Base-by-base conservation (phyloP, 1,284 basidiomycete genomes). In the Malassezia pachydermatis region DNA sequence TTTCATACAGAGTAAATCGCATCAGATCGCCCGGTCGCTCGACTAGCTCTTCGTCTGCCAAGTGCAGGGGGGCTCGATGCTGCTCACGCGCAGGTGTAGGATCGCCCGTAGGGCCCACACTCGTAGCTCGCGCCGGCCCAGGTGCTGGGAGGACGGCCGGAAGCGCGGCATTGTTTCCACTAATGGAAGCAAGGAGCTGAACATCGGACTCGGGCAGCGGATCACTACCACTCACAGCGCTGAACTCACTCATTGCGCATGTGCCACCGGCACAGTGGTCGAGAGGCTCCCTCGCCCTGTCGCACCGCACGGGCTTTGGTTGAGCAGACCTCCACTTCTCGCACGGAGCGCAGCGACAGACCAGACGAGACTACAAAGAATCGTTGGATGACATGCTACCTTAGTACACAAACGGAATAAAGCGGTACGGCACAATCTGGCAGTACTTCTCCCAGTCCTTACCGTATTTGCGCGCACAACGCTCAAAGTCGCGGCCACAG, bases 391-490 rank as follows among this genome's bases (percentile, higher is more conserved):
- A 38, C 33, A 22, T 23, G 30, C 34, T 17, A 35, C 8, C 25
- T 28, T 74, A 78, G 63, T 77, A 77, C 47, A 78, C 66, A 40
- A 73, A 73, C 13, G 87, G 87, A 54, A 94, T 86, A 70, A 89
- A 94, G 73, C 84, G 87, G 75, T 82, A 92, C 71, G 80, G 83
- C 63, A 92, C 88, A 54, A 86, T 59, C 2, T 39, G 45, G 45
- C 51, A 57, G 48, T 62, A 62, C 55, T 61, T 65, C 0, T 65
- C 58, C 62, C 62, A 66, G 41, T 66, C 64, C 54, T 65, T 58
- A 38, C 64, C 64, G 41, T 66, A 98, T 77, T 98, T 98, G 61
- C 80, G 72, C 3, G 82, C 82, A 73, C 90, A 96, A 53, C 83
- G 82, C 57, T 51, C 64, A 42, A 60, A 50, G 43, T 67, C 63